phyloP scores from a whole-genome alignment of 2,329 filamentous ascomycete species.

The Colletotrichum sp. region DNA sequence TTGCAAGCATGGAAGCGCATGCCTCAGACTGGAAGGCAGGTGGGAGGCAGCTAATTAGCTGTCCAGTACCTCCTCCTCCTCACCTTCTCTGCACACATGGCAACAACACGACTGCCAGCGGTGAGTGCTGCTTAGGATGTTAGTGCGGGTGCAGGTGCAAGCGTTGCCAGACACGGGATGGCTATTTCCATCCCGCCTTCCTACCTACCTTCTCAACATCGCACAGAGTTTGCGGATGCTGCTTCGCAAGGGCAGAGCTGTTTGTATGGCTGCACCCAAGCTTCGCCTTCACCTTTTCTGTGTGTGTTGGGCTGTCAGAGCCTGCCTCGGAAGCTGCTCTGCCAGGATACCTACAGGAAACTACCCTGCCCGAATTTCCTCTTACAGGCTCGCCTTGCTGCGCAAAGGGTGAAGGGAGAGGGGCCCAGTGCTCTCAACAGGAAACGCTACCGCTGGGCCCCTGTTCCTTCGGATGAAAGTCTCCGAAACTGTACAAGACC shows the following conservation, averaged over 20 bases:
- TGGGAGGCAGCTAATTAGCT: not conserved
- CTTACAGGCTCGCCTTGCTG: not conserved
- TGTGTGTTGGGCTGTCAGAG: not conserved
- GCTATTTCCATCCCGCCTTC: not conserved
- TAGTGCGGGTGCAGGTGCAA: not conserved
- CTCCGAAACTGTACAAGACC: not conserved
- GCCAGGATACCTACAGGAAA: not conserved
- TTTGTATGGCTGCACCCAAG: not conserved
- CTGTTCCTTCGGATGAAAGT: constrained; percentile 10
- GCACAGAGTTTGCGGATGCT: not conserved
- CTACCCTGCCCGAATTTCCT: not conserved
- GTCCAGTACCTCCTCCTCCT: not conserved
- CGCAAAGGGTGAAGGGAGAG: not conserved
- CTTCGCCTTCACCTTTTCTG: not conserved
- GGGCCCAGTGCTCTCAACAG: not conserved
- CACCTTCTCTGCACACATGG: not conserved
- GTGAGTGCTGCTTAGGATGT: not conserved
- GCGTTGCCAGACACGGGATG: not conserved
- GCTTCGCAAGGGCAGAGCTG: not conserved
- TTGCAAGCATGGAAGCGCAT: not conserved
- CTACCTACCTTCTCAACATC: not conserved
- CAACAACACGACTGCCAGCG: not conserved
- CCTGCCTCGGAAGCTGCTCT: not conserved
- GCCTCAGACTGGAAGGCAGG: not conserved
- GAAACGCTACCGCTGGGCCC: not conserved